Evolutionary conservation across 495 filamentous ascomycete genomes (phyloP), one percentile per base, ranked within the genome.

Genomic region (Aspergillus egyptiacus): DNA sequence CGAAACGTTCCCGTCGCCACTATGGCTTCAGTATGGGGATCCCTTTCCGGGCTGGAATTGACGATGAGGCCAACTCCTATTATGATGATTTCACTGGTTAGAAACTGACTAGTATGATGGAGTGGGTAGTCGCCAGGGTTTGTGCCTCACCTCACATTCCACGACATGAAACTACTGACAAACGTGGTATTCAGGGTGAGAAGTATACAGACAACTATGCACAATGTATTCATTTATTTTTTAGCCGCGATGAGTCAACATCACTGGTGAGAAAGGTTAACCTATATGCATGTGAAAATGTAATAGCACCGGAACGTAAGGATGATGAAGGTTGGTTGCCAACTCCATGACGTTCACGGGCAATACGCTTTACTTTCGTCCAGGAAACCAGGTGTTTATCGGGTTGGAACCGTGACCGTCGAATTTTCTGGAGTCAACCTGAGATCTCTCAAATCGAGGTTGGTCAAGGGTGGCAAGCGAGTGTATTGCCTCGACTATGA

Each of bases 51-150:
- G 5, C 13, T 20, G 51, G 45, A 1, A 41, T 54, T 15, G 43
- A 48, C 35, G n/a, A 36, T 11, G 49, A 51, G 5, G 2, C 6
- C 1, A n/a, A 48, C 5, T 25, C 37, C 0, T 48, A 38, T 23
- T 11, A 9, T 1, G 9, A 37, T 18, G 3, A 19, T 1, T 54
- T 27, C 10, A n/a, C 9, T n/a, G 45, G 37, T 1, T 6, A 0
- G 2, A 54, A 54, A 17, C 36, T 30, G 23, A 22, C 23, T n/a
- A 15, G 31, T 18, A 6, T 37, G n/a, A 44, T 54, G 31, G 20
- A 48, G 5, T 53, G 50, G 50, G 22, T 41, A 13, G 36, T 53
- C 3, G 3, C 22, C 9, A 53, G 42, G 28, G 43, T 53, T 9
- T 1, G 11, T n/a, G 14, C 8, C 19, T 25, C 7, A 4, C 25